A percentile compares a stretch with the other conserved stretches of the same genome.
Evolutionary conservation across 192 early-diverging fungal genomes (phyloP).

Genomic region (Mortierella alpina): DNA sequence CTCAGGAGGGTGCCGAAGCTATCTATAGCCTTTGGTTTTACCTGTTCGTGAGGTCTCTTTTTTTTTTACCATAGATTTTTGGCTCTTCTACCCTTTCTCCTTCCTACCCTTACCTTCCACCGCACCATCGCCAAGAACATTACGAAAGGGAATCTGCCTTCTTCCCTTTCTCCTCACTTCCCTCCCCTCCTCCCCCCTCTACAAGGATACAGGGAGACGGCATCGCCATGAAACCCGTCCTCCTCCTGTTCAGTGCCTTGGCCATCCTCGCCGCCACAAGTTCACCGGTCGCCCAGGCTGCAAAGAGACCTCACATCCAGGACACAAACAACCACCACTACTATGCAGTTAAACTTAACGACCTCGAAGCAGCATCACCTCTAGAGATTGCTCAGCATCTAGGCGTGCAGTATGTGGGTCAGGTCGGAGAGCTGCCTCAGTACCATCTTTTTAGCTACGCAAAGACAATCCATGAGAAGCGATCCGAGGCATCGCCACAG

Average conservation of each 20-base stretch:
- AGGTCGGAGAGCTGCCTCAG: conserved; percentile 73
- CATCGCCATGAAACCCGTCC: conserved; percentile 31
- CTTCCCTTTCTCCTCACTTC: neutral
- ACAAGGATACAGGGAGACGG: neutral
- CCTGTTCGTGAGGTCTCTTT: neutral
- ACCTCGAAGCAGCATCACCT: conserved; percentile 41
- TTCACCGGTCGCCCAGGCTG: conserved; percentile 29
- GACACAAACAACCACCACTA: conserved; percentile 60
- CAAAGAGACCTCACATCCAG: conserved; percentile 11
- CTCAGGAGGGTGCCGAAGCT: too few species aligned
- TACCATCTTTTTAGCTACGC: conserved; percentile 73
- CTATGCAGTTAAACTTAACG: conserved; percentile 58
- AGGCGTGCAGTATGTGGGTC: conserved; percentile 62
- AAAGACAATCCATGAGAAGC: conserved; percentile 40
- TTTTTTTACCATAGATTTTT: neutral
- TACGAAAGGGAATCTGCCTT: neutral
- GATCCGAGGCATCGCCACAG: conserved; percentile 18
- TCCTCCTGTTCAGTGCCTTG: conserved; percentile 35
- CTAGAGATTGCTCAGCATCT: conserved; percentile 53
- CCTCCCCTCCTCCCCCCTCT: neutral
- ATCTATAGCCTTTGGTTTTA: neutral
- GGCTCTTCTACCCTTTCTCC: neutral
- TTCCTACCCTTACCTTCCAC: neutral
- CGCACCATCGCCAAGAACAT: neutral
- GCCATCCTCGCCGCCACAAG: conserved; percentile 23